These are phyloP conservation scores for Parafenestella ontariensis DNA, from an alignment of 2,329 filamentous ascomycete genomes.

Conservation along the genomic window DNA sequence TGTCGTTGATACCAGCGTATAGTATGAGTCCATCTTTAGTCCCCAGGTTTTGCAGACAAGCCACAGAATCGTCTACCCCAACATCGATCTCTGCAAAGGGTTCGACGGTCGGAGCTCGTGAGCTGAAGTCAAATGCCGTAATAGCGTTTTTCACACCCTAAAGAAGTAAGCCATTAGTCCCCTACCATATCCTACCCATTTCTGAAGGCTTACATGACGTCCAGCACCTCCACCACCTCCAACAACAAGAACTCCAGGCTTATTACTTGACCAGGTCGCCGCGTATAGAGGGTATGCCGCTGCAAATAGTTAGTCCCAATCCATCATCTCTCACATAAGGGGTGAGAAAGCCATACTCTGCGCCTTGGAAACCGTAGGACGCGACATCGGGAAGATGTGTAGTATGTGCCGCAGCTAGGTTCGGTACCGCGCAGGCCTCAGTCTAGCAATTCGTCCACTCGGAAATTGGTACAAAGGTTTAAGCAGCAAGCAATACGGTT, in stretches of 20 bases:
- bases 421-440: too few species aligned
- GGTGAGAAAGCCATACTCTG: slow-evolving; percentile 25
- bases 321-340: too few species aligned
- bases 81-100: slow-evolving; percentile 76
- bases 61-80: slow-evolving; percentile 88
- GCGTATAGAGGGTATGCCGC: slow-evolving; percentile 12
- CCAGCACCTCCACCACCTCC: slow-evolving; percentile 89
- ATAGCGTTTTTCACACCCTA: slow-evolving; percentile 86
- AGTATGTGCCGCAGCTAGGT: slow-evolving; percentile 14
- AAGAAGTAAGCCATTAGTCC: slow-evolving; percentile 57
- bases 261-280: too few species aligned
- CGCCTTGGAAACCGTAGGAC: slow-evolving; percentile 40
- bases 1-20: slow-evolving; percentile 79
- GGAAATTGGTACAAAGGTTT: background rate
- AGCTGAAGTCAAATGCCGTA: slow-evolving; percentile 72
- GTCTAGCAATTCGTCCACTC: background rate
- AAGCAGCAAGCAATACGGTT: background rate
- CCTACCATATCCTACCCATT: slow-evolving; percentile 3
- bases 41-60: slow-evolving; percentile 75
- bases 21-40: slow-evolving; percentile 62
- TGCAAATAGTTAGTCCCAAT: slow-evolving; percentile 18
- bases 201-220: slow-evolving; percentile 18
- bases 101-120: slow-evolving; percentile 66
- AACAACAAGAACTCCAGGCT: slow-evolving; percentile 68
- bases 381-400: slow-evolving; percentile 33